Evolutionary conservation across 768 basidiomycete species (phyloP).

Genomic region (Rhodosporidiobolus sp.): DNA sequence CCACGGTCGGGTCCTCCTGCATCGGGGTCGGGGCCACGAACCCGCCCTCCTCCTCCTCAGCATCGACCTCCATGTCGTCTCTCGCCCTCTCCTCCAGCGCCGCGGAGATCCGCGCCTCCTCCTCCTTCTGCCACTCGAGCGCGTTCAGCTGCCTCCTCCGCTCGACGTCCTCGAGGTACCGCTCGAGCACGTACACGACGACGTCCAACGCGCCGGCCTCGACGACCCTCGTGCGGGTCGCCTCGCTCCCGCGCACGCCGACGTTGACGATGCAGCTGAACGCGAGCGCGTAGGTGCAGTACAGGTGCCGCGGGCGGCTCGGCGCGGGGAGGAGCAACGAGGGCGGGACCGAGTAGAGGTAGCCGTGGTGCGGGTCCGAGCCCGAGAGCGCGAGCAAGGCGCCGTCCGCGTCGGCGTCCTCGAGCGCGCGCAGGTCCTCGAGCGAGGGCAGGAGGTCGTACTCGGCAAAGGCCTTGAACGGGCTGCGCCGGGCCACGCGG

Average conservation of each 20-base stretch:
- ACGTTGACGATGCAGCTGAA: constrained; percentile 98
- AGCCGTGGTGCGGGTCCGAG: background rate
- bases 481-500: constrained; percentile 22
- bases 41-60: background rate
- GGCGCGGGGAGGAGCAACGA: constrained; percentile 23
- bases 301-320: constrained; percentile 16
- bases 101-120: background rate
- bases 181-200: constrained; percentile 87
- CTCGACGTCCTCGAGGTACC: constrained; percentile 75
- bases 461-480: constrained; percentile 42
- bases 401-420: background rate
- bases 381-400: constrained; percentile 3
- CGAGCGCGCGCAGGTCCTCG: constrained; percentile 1
- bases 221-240: constrained; percentile 84
- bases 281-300: constrained; percentile 83
- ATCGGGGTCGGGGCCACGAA: background rate
- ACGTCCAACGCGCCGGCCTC: constrained; percentile 91
- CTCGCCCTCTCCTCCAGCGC: background rate
- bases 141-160: constrained; percentile 5
- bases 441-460: constrained; percentile 31
- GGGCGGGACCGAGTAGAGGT: constrained; percentile 43
- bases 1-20: background rate
- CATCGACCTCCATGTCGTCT: background rate
- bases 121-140: constrained; percentile 18
- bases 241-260: constrained; percentile 90